These are phyloP conservation scores for Tricholoma hemisulphureum DNA, from an alignment of 768 basidiomycete genomes.

Conservation along the genomic window DNA sequence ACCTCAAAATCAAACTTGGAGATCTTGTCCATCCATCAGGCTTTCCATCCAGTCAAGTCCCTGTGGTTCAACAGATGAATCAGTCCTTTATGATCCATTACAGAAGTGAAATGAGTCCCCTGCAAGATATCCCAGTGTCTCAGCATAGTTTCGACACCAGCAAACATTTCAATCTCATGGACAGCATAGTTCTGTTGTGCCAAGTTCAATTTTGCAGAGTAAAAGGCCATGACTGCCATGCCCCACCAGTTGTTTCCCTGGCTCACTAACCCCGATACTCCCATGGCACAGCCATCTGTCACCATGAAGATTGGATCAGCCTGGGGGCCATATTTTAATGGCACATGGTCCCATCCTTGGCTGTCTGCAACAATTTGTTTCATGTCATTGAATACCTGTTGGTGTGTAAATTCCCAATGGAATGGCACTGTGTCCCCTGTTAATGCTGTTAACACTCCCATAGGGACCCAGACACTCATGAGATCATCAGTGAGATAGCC, in stretches of 20 bases:
- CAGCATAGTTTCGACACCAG: constrained; percentile 26
- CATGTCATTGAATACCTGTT: constrained; percentile 25
- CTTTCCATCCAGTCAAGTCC: background rate
- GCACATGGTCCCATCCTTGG: constrained; percentile 2
- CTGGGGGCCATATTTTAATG: constrained; percentile 10
- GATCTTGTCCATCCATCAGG: constrained; percentile 8
- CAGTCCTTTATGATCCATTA: constrained; percentile 23
- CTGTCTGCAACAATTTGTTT: constrained; percentile 15
- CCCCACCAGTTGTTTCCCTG: constrained; percentile 19
- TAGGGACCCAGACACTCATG: constrained; percentile 21
- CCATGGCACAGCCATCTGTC: constrained; percentile 19
- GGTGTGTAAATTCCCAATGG: constrained; percentile 8
- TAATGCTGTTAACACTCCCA: constrained; percentile 22
- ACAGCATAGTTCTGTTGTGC: constrained; percentile 30
- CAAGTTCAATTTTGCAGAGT: constrained; percentile 22
- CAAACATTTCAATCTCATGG: constrained; percentile 29
- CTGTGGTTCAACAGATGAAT: constrained; percentile 14
- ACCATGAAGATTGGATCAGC: constrained; percentile 14
- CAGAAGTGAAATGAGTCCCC: constrained; percentile 17
- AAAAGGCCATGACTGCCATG: constrained; percentile 24
- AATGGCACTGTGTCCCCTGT: constrained; percentile 11
- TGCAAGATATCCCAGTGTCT: constrained; percentile 16
- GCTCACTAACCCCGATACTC: constrained; percentile 10
- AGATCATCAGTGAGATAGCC: constrained; percentile 28
- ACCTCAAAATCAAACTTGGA: constrained; percentile 7